Percentiles rank a stretch among this genome's conserved stretches.
Conservation (phyloP, 257 asterid genomes). For the Solanum ossicruentum region DNA sequence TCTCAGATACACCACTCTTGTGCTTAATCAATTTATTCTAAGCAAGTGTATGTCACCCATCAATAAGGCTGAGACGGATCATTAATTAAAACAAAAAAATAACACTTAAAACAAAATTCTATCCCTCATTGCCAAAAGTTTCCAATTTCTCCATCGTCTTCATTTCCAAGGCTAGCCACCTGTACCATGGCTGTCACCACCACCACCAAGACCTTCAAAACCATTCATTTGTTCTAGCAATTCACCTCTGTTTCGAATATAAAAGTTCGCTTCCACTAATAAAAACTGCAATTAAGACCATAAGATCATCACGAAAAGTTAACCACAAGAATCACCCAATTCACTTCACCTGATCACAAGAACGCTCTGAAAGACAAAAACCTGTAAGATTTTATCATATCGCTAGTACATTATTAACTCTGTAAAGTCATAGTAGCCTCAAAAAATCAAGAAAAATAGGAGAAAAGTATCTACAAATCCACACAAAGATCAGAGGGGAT, state of each 20-base stretch:
- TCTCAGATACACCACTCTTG: not conserved
- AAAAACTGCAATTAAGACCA: conserved; percentile 39
- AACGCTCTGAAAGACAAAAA: not conserved
- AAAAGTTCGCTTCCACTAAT: conserved; percentile 21
- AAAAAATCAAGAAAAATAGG: not conserved
- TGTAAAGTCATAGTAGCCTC: not conserved
- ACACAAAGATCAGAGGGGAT: not conserved
- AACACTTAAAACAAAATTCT: too few relatives aligned
- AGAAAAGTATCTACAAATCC: not conserved
- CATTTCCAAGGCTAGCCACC: too few relatives aligned
- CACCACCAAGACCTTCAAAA: too few relatives aligned
- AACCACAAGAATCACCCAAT: not conserved
- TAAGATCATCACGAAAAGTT: conserved; percentile 9
- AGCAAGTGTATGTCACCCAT: not conserved
- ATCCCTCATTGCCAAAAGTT: too few relatives aligned
- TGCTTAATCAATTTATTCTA: not conserved
- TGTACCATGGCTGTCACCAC: too few relatives aligned
- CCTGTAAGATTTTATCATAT: not conserved
- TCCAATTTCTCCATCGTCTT: too few relatives aligned
- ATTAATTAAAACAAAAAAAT: not conserved
- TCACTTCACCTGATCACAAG: not conserved
- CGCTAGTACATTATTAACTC: not conserved
- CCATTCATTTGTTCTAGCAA: not conserved
- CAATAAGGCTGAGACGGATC: not conserved
- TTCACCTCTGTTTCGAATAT: conserved; percentile 1